Evolutionary conservation across 2,329 filamentous ascomycete genomes (phyloP).

Genomic region (Ophiocordyceps polyrhachis-furcata): DNA sequence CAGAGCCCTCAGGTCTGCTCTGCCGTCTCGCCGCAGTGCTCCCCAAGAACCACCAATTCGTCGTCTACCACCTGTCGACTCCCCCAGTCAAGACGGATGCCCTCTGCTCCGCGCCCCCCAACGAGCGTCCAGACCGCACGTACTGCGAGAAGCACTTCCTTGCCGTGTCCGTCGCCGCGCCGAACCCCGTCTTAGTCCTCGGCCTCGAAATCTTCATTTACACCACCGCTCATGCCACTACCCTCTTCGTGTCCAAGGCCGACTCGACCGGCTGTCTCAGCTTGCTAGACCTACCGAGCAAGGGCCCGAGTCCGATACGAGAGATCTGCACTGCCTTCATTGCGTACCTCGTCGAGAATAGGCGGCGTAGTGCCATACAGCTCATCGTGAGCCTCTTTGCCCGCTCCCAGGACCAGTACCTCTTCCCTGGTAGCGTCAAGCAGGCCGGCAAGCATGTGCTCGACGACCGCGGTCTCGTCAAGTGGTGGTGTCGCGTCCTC

Average conservation of each 20-base stretch:
- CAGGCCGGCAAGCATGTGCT: constrained; percentile 77
- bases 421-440: constrained; percentile 82
- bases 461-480: constrained; percentile 74
- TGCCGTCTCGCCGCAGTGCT: constrained; percentile 23
- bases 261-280: constrained; percentile 84
- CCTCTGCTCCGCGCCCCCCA: constrained; percentile 63
- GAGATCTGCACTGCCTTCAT: constrained; percentile 60
- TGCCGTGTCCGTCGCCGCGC: constrained; percentile 26
- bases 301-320: constrained; percentile 54
- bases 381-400: constrained; percentile 82
- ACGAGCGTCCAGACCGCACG: constrained; percentile 53
- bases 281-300: constrained; percentile 41
- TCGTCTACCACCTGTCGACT: constrained; percentile 73
- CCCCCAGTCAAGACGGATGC: constrained; percentile 56
- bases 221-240: constrained; percentile 61
- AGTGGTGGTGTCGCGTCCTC: constrained; percentile 87
- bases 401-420: constrained; percentile 76
- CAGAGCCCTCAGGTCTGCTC: not conserved
- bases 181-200: constrained; percentile 47
- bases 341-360: constrained; percentile 49
- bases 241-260: constrained; percentile 88
- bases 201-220: constrained; percentile 82
- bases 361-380: constrained; percentile 44
- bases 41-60: constrained; percentile 38
- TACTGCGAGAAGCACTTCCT: constrained; percentile 73